A percentile compares a stretch with the other conserved stretches of the same genome.
Evolutionary conservation across 352 stramenopile species (phyloP).

Genomic region (Globisporangium sylvaticum): DNA sequence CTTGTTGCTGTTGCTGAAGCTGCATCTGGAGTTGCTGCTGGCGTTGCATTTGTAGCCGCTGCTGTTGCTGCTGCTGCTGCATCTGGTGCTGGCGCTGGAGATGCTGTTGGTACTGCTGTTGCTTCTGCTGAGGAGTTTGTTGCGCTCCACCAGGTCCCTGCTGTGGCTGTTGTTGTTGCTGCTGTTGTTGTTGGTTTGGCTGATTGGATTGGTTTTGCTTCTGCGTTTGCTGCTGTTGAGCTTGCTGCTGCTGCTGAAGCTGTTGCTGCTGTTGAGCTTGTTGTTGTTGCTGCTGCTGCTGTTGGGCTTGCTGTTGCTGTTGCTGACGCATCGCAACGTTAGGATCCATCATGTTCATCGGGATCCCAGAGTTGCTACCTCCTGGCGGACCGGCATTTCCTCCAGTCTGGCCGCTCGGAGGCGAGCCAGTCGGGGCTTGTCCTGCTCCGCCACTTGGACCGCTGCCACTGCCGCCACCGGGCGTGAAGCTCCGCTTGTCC

Average conservation of each 20-base stretch:
- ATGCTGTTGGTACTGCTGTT: slow-evolving; percentile 47
- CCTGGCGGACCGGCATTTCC: slow-evolving; percentile 1
- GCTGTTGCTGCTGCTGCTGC: slow-evolving; percentile 39
- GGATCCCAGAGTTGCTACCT: slow-evolving; percentile 18
- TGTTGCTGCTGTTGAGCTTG: slow-evolving; percentile 17
- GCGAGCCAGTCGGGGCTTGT: not conserved
- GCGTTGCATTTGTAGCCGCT: slow-evolving; percentile 53
- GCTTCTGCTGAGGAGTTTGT: slow-evolving; percentile 33
- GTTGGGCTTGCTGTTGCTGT: slow-evolving; percentile 25
- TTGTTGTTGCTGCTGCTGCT: slow-evolving; percentile 15
- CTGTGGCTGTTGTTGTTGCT: slow-evolving; percentile 32
- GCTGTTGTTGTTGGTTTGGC: slow-evolving; percentile 25
- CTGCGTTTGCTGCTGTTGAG: slow-evolving; percentile 23
- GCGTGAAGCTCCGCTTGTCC: slow-evolving; percentile 52
- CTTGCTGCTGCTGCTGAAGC: slow-evolving; percentile 24
- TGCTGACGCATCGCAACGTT: slow-evolving; percentile 27
- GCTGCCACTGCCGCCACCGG: slow-evolving; percentile 17
- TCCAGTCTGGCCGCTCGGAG: not conserved
- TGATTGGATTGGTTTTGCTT: slow-evolving; percentile 31
- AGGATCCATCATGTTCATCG: slow-evolving; percentile 24
- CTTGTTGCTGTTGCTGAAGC: slow-evolving; percentile 22
- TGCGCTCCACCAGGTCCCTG: slow-evolving; percentile 15
- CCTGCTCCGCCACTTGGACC: not conserved
- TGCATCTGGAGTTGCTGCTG: slow-evolving; percentile 23
- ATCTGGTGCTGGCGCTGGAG: slow-evolving; percentile 55